Evolutionary conservation across 257 asterid species (phyloP).

Genomic region (Sherardia arvensis): DNA sequence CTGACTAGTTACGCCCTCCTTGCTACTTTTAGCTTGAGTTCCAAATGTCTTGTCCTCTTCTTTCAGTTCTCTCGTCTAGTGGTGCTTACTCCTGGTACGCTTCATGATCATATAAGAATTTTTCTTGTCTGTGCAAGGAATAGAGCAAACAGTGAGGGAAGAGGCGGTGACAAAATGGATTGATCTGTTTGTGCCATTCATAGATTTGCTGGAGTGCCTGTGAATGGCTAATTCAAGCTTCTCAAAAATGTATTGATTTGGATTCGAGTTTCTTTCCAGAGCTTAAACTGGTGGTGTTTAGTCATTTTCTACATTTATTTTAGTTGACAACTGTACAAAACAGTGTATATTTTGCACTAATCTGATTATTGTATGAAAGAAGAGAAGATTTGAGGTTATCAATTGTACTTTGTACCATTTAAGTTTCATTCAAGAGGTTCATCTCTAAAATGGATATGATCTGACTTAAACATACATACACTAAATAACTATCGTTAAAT

Average conservation of each 20-base stretch:
- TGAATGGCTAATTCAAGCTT: not conserved
- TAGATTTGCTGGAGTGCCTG: not conserved
- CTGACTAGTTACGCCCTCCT: not conserved
- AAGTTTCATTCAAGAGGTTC: not conserved
- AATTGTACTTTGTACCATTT: not conserved
- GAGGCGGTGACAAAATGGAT: slow-evolving; percentile 15
- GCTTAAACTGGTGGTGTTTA: not conserved
- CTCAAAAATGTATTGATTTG: not conserved
- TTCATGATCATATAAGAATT: not conserved
- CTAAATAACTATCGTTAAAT: not conserved
- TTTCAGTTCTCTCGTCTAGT: not conserved
- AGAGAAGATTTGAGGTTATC: not conserved
- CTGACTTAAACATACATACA: slow-evolving; percentile 17
- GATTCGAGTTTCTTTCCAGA: not conserved
- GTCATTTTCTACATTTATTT: not conserved
- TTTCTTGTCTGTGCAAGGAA: slow-evolving; percentile 25
- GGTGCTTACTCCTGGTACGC: not conserved
- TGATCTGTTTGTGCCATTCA: slow-evolving; percentile 10
- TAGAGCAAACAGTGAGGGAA: slow-evolving; percentile 22
- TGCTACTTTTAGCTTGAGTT: not conserved
- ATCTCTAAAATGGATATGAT: not conserved
- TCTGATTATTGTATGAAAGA: not conserved
- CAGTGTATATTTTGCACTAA: not conserved
- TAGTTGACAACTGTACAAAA: not conserved
- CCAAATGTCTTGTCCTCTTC: not conserved